Conservation (phyloP, 257 asterid genomes). For the Salvia hispanica region DNA sequence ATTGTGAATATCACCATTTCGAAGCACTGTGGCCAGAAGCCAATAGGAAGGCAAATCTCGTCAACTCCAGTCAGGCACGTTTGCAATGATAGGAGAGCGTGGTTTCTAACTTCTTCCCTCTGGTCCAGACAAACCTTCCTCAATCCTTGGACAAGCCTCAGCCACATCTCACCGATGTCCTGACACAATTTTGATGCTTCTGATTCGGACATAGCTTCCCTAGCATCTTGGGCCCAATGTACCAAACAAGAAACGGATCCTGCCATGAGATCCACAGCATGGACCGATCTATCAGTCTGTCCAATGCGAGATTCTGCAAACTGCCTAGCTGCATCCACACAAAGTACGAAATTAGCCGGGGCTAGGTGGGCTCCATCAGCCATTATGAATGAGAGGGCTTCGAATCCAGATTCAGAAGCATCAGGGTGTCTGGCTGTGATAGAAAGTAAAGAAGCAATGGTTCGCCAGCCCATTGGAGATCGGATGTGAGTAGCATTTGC, state of each 20-base stretch:
- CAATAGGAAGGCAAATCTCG: constrained; percentile 55
- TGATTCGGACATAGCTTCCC: constrained; percentile 63
- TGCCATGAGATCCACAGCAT: constrained; percentile 83
- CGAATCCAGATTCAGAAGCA: constrained; percentile 94
- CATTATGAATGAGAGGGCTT: constrained; percentile 78
- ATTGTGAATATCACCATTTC: constrained; percentile 85
- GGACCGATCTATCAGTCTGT: constrained; percentile 76
- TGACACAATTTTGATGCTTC: constrained; percentile 68
- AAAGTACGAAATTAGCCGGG: constrained; percentile 73
- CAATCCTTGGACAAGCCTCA: constrained; percentile 85
- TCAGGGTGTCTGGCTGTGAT: constrained; percentile 90
- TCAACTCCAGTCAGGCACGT: constrained; percentile 77
- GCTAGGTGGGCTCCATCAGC: constrained; percentile 85
- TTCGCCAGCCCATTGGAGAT: constrained; percentile 86
- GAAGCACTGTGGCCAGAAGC: constrained; percentile 79
- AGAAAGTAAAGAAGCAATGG: constrained; percentile 72
- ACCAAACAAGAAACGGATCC: constrained; percentile 68
- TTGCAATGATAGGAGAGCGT: constrained; percentile 72
- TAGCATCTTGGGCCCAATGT: constrained; percentile 74
- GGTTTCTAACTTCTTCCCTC: constrained; percentile 93
- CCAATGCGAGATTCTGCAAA: constrained; percentile 97
- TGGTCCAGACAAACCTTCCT: constrained; percentile 92
- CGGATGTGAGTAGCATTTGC: constrained; percentile 80
- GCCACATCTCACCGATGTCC: constrained; percentile 97
- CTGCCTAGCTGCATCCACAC: constrained; percentile 82